Base-by-base conservation (phyloP, 306 rosid genomes). In the Cyclanthera cordifolia region DNA sequence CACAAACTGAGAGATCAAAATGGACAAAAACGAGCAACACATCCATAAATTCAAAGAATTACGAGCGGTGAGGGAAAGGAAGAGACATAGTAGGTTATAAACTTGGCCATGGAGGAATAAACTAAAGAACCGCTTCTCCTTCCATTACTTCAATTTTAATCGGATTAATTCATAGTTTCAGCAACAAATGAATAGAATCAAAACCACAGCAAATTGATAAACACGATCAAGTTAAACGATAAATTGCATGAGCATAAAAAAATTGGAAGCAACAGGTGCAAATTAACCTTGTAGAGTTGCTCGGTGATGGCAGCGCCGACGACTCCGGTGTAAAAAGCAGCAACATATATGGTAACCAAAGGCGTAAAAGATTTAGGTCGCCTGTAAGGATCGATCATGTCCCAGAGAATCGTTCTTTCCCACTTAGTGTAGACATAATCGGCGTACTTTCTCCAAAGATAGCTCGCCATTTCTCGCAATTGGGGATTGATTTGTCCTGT, bases 341-440 rank as follows among this genome's bases (percentile, higher is more conserved):
- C 84, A 4, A 82, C 53, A 61, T 90, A 90, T 57, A 83, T 83
- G 2, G 90, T 77, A 17, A 88, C 95, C 52, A 94, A 66, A 6
- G 97, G 99, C 8, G 86, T 83, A 73, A 87, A 94, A 8, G 99
- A 87, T 72, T 94, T 90, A 51, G 97, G 96, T 47, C 88, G 77
- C 55, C 82, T 65, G 64, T 86, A 94, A 2, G 95, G 99, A 68
- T 85, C 95, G 2, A 94, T 74, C 96, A 90, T 86, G 76, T 85
- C 89, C 96, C 97, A 94, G 14, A 90, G 87, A 52, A 90, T 77
- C 57, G 85, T 83, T 69, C 85, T 93, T 77, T 93, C 96, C 96
- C 94, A 86, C 72, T 93, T 93, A 11, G 88, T 86, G 77, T 69
- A 85, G 69, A 93, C 61, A 41, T 93, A 89, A 12, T 87, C 96